These are phyloP conservation scores for Phytophthora agathidicida DNA, from an alignment of 352 stramenopile species.

Conservation along the genomic window DNA sequence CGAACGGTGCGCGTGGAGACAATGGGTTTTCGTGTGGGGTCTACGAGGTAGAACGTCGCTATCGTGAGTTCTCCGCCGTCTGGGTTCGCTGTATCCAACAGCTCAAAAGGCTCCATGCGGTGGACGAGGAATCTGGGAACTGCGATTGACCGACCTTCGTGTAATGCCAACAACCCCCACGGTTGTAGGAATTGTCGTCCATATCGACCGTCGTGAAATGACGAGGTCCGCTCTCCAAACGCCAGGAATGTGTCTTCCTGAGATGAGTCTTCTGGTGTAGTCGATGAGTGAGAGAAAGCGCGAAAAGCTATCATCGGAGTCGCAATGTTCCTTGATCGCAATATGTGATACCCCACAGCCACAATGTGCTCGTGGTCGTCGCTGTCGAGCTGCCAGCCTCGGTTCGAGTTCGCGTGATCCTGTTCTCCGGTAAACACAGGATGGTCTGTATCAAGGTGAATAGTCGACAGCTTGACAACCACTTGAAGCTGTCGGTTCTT, in stretches of 20 bases:
- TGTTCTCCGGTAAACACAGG: neutral
- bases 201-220: constrained; percentile 9
- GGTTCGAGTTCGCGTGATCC: constrained; percentile 2
- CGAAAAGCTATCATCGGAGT: constrained; percentile 10
- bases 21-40: constrained; percentile 6
- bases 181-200: constrained; percentile 16
- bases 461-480: constrained; percentile 15
- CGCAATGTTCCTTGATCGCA: constrained; percentile 14
- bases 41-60: constrained; percentile 20
- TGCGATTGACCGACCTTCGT: constrained; percentile 16
- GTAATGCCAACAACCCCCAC: constrained; percentile 16
- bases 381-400: constrained; percentile 12
- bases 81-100: constrained; percentile 7
- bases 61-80: constrained; percentile 21
- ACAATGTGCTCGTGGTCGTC: constrained; percentile 20
- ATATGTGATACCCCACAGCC: constrained; percentile 13
- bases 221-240: constrained; percentile 22
- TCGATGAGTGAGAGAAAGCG: constrained; percentile 7
- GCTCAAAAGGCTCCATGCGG: constrained; percentile 18
- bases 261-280: neutral
- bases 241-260: constrained; percentile 16
- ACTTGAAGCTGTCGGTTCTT: constrained; percentile 10
- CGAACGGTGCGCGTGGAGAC: constrained; percentile 13
- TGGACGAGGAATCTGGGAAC: constrained; percentile 14
- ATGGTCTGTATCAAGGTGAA: constrained; percentile 4